Base-by-base conservation (phyloP, 495 filamentous ascomycete species). In the Aspergillus nidulans region DNA sequence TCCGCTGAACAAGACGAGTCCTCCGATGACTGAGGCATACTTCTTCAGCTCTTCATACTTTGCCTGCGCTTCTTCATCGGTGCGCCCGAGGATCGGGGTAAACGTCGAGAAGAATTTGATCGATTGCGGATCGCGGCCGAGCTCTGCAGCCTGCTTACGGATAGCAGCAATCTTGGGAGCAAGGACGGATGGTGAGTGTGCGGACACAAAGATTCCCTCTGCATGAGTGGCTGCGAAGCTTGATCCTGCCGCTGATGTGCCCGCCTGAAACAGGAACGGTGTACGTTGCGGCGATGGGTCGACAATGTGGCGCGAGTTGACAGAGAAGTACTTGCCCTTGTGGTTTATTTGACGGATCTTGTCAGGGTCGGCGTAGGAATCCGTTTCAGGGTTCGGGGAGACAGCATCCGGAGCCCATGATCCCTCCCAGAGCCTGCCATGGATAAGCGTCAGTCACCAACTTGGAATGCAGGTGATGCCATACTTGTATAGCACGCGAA, bases 211-310 rank as follows among this genome's bases (percentile, higher is more conserved):
- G 50, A 86, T 82, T 1, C 75, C 82, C 61, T 87, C 83, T 1
- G 82, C 84, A 56, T 86, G 83, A 10, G 70, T 78, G 0, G 81
- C 77, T 0, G 81, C 83, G 56, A 87, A 87, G 0, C 63, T 70
- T 1, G 75, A 77, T 2, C 83, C 83, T 0, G 83, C 82, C 0
- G 71, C 50, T 0, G 81, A 85, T 7, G 79, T 82, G 13, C 85
- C 84, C 2, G 82, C 84, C 63, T 86, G 84, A 69, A 86, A 82
- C 9, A 86, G 71, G 52, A 86, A 79, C 1, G 83, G 83, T 0
- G 81, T 85, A 26, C 83, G 71, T 57, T 86, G 83, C 9, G 81
- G 82, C 4, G 79, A 83, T 0, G 84, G 83, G 53, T 85, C 75
- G 46, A 79, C 72, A 44, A 84, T 81, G 58, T 84, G 81, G 3